phyloP scores from a whole-genome alignment of 2,329 filamentous ascomycete species.

The Fusarium sp. region DNA sequence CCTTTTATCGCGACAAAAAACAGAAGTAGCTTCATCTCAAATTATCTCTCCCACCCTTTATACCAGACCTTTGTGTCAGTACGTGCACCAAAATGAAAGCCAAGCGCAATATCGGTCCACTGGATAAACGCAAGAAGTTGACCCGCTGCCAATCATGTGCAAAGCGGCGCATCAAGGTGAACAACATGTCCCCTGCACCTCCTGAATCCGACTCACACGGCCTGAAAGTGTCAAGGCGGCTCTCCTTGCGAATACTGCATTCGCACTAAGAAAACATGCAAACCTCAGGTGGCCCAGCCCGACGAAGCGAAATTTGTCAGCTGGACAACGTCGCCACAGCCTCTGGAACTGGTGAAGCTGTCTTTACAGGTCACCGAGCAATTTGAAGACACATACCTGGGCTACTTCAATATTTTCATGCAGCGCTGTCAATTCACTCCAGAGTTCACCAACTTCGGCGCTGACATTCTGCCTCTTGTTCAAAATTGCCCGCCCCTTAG shows the following conservation, averaged over 20 bases:
- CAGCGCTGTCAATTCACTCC: constrained; percentile 37
- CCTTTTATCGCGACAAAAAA: not conserved
- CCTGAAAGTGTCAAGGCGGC: constrained; percentile 42
- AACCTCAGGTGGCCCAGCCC: constrained; percentile 2
- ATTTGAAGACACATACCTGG: constrained; percentile 10
- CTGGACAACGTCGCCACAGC: not conserved
- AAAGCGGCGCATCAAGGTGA: constrained; percentile 46
- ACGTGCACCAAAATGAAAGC: not conserved
- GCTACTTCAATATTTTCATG: constrained; percentile 38
- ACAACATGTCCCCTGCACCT: not conserved
- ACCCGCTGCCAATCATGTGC: constrained; percentile 47
- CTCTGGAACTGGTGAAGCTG: no score
- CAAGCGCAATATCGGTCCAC: constrained; percentile 40
- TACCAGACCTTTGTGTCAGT: not conserved
- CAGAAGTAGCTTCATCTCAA: accelerated
- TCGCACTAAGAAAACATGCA: constrained; percentile 43
- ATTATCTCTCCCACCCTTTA: accelerated
- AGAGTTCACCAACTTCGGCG: constrained; percentile 6
- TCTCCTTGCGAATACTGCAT: constrained; percentile 47
- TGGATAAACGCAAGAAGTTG: constrained; percentile 46
- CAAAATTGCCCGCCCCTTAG: constrained; percentile 25
- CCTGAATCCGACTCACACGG: not conserved
- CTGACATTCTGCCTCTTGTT: constrained; percentile 38
- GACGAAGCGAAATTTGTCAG: constrained; percentile 24
- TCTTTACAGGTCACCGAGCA: not conserved